Percentiles rank a stretch among this genome's conserved stretches.
Conservation (phyloP, 1,284 basidiomycete species). For the Stygiomarasmius scandens region DNA sequence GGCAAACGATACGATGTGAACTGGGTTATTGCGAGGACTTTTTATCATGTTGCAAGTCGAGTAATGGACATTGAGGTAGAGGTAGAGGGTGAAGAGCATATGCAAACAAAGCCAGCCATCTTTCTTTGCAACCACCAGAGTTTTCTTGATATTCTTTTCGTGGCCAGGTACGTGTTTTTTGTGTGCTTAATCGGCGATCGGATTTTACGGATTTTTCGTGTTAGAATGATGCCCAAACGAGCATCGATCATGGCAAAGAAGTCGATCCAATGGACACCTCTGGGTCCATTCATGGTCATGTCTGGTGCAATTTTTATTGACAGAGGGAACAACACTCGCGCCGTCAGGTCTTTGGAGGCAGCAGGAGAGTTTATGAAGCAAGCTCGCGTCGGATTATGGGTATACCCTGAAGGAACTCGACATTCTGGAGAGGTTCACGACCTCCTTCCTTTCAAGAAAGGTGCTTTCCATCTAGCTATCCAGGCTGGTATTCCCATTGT, state of each 20-base stretch:
- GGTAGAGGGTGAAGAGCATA: constrained; percentile 86
- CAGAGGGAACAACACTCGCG: constrained; percentile 79
- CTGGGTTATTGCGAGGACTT: constrained; percentile 82
- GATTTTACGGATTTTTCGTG: not conserved
- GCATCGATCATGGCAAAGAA: constrained; percentile 95
- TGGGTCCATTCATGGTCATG: constrained; percentile 92
- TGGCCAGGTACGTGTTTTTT: constrained; percentile 67
- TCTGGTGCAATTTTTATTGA: constrained; percentile 95
- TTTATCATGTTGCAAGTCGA: constrained; percentile 74
- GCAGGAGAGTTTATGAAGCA: constrained; percentile 86
- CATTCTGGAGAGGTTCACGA: constrained; percentile 66
- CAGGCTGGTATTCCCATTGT: constrained; percentile 88
- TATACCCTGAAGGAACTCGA: constrained; percentile 94
- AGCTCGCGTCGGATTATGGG: constrained; percentile 78
- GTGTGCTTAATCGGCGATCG: not conserved
- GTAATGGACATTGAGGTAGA: constrained; percentile 73
- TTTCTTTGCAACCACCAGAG: constrained; percentile 94
- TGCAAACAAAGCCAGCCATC: constrained; percentile 70
- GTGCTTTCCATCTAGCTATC: constrained; percentile 95
- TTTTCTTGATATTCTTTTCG: constrained; percentile 84
- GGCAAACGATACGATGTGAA: constrained; percentile 87
- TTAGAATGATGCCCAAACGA: constrained; percentile 81
- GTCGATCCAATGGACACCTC: constrained; percentile 84
- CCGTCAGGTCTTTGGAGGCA: constrained; percentile 75
- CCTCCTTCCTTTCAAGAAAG: constrained; percentile 94